Conservation (phyloP, 352 stramenopile genomes). For the Globisporangium solare region DNA sequence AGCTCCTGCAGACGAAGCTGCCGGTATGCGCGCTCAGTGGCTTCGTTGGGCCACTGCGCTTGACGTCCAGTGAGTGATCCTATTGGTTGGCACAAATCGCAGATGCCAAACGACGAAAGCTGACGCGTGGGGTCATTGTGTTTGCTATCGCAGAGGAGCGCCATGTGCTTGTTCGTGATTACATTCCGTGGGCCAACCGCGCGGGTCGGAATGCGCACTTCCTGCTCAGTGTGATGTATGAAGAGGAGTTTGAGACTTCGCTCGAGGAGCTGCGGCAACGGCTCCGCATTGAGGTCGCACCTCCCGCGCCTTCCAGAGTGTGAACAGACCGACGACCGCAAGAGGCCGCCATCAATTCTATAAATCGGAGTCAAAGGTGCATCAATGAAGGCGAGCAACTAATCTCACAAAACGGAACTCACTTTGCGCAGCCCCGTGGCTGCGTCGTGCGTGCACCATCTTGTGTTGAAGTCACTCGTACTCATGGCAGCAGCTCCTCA, state of each 20-base stretch:
- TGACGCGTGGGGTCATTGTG: background rate
- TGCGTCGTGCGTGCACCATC: too few relatives aligned
- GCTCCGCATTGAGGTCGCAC: slow-evolving; percentile 45
- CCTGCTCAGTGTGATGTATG: slow-evolving; percentile 95
- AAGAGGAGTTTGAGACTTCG: slow-evolving; percentile 92
- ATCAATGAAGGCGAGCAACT: background rate
- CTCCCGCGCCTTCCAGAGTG: slow-evolving; percentile 20
- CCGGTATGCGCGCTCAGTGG: slow-evolving; percentile 92
- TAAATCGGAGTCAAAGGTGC: background rate
- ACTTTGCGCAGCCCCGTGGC: too few relatives aligned
- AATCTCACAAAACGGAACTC: too few relatives aligned
- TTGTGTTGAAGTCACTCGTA: too few relatives aligned
- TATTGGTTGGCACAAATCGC: background rate
- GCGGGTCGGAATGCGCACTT: slow-evolving; percentile 62
- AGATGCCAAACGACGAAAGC: too few relatives aligned
- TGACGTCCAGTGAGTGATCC: slow-evolving; percentile 39
- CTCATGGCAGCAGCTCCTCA: background rate
- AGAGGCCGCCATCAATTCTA: background rate
- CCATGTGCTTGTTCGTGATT: slow-evolving; percentile 72
- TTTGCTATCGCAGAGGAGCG: slow-evolving; percentile 40
- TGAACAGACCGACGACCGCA: background rate
- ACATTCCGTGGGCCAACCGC: slow-evolving; percentile 93
- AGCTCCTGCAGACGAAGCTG: slow-evolving; percentile 95
- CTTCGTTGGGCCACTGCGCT: slow-evolving; percentile 86
- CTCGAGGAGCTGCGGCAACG: slow-evolving; percentile 83